phyloP scores from a whole-genome alignment of 2,329 filamentous ascomycete genomes.

The Colletotrichum chlorophyti region DNA sequence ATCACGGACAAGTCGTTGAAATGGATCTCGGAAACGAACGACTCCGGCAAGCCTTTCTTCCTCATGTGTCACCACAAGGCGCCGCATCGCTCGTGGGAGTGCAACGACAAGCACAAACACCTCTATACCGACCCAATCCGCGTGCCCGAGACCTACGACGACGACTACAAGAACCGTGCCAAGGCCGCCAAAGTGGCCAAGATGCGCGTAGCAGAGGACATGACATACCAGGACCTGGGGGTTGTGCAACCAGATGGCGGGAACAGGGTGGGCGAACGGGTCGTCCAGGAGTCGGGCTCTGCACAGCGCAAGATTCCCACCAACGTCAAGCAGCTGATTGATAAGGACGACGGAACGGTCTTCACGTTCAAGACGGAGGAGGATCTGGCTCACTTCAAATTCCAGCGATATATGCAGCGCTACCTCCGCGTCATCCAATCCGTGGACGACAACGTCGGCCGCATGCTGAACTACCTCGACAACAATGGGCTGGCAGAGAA shows the following conservation, averaged over 20 bases:
- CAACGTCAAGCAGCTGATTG: slow-evolving; percentile 42
- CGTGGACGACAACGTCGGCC: slow-evolving; percentile 59
- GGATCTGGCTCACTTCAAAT: slow-evolving; percentile 60
- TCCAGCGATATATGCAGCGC: slow-evolving; percentile 62
- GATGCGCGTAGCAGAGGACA: slow-evolving; percentile 57
- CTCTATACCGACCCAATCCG: slow-evolving; percentile 53
- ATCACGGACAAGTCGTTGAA: slow-evolving; percentile 57
- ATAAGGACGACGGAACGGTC: slow-evolving; percentile 51
- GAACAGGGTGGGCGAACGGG: slow-evolving; percentile 42
- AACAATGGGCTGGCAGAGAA: slow-evolving; percentile 47
- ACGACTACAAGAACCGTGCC: slow-evolving; percentile 61
- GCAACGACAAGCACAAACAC: slow-evolving; percentile 52
- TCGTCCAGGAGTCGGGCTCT: slow-evolving; percentile 35
- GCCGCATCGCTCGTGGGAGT: slow-evolving; percentile 60
- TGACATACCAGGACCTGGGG: slow-evolving; percentile 57
- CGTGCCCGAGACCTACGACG: slow-evolving; percentile 57
- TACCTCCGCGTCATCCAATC: slow-evolving; percentile 59
- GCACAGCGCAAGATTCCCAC: slow-evolving; percentile 37
- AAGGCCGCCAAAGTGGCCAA: slow-evolving; percentile 56
- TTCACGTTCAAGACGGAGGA: slow-evolving; percentile 50
- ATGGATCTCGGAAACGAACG: slow-evolving; percentile 42
- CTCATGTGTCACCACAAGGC: slow-evolving; percentile 65
- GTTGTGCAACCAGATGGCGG: slow-evolving; percentile 57
- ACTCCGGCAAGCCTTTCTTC: slow-evolving; percentile 54
- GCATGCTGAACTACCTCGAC: slow-evolving; percentile 54